phyloP scores from a whole-genome alignment of 2,329 filamentous ascomycete genomes.

The Cladobotryum mycophilum region DNA sequence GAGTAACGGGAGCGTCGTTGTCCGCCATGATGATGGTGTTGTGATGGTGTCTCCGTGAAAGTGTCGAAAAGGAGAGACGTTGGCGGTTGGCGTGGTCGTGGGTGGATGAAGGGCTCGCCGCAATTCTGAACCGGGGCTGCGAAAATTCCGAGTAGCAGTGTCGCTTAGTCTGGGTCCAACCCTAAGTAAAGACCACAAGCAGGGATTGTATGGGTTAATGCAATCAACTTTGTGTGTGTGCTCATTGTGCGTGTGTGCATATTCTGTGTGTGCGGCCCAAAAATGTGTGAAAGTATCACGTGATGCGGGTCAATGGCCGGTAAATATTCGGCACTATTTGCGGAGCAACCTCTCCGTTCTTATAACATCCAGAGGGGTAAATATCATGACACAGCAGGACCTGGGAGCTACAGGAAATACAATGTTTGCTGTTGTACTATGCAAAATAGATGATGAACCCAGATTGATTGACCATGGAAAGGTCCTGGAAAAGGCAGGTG shows the following conservation, averaged over 20 bases:
- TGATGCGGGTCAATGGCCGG: background rate
- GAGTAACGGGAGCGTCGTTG: conserved; percentile 67
- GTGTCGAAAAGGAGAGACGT: conserved; percentile 25
- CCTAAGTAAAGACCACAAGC: conserved; percentile 30
- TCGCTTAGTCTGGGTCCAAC: conserved; percentile 41
- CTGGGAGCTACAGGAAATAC: background rate
- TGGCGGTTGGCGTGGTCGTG: conserved; percentile 21
- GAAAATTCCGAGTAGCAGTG: conserved; percentile 32
- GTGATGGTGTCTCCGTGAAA: conserved; percentile 28
- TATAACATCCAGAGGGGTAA: background rate
- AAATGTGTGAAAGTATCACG: background rate
- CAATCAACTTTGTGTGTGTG: background rate
- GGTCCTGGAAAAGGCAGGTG: conserved; percentile 20
- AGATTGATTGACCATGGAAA: conserved; percentile 4
- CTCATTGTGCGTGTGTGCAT: background rate
- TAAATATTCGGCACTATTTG: background rate
- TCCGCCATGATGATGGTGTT: conserved; percentile 77
- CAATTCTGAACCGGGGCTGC: conserved; percentile 22
- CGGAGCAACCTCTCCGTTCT: too few relatives aligned
- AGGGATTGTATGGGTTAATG: conserved; percentile 5
- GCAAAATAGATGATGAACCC: background rate
- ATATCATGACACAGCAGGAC: background rate
- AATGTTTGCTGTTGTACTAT: background rate
- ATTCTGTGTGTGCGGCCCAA: background rate
- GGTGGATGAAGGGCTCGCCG: conserved; percentile 25